Base-by-base conservation (phyloP, 2,329 filamentous ascomycete species). In the Claviceps paspali region DNA sequence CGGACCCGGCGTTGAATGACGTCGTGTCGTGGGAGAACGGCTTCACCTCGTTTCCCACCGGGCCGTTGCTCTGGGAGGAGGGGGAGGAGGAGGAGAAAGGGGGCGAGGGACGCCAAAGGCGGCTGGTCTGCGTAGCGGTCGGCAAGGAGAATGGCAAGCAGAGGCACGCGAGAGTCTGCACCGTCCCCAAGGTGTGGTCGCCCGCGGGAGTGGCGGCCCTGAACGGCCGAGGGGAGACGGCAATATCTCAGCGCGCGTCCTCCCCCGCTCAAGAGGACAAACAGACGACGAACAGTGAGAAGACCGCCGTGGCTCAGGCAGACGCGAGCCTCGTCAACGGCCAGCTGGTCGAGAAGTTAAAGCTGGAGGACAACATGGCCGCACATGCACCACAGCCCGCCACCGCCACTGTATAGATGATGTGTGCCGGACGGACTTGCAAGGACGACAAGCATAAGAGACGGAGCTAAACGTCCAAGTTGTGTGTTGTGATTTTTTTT, bases 1-100 rank as follows among this genome's bases (percentile, higher is more conserved):
- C 87, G n/a, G 87, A 94, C 47, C 70, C 73, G 1, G 54, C 58
- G 23, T 68, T 73, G 54, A 56, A 63, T 29, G 63, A 64, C 15
- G 52, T 66, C 28, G 51, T 69, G 15, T 49, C 55, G 10, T 79
- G 70, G 67, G 66, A 70, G 47, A 62, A 64, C 30, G 69, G 64
- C 4, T 48, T 65, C 48, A 62, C 53, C n/a, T 54, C 55, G 2
- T 76, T 79, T 48, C 73, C 71, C 1, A 50, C 56, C 4, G 73
- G 74, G 0, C 74, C 75, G 1, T 52, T 74, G 49, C 59, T 71
- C 43, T 79, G 74, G 75, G 54, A 63, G 33, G 60, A 67, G 3
- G 43, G 48, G 1, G 60, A 63, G 3, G 64, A 59, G 32, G 65
- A 60, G 12, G 58, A 58, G 35, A 52, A 58, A 56, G 35, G 40